Base-by-base conservation (phyloP, 192 early-diverging fungal genomes). In the Coemansia sp. region DNA sequence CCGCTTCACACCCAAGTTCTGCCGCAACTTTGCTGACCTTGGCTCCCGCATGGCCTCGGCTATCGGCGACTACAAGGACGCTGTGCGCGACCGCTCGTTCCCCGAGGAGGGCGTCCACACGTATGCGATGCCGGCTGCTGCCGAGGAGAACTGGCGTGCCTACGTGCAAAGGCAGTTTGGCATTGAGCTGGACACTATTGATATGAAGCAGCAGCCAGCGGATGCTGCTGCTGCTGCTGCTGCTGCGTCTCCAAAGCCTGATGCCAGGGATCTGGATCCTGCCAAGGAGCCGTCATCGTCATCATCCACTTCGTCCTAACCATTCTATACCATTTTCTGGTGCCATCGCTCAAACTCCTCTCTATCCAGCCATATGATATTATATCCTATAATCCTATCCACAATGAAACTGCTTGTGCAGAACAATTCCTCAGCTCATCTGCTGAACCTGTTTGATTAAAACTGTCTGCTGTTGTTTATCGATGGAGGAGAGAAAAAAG, bases 1-100 rank as follows among this genome's bases (percentile, higher is more conserved):
- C 71, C 86, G 90, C 15, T 94, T 98, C 58, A 83, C 89, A 32
- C 95, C 95, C 61, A 94, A 92, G 86, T 99, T 99, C 85, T 94
- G 91, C 72, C 96, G 95, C 70, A 80, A 87, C 9, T 99, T 94
- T 72, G 90, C 88, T 10, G 86, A 90, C 18, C 78, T 99, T 10
- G 91, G 90, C 16, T 79, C 88, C 12, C 79, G 85, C 36, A 94
- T 91, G 71, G 85, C 83, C n/a, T 74, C 84, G 15, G 97, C 93
- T 0, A 48, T 97, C 47, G 76, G 68, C 40, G 73, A 87, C 67
- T 99, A 89, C 75, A 87, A 84, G 46, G 71, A 83, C 8, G 95
- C 94, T 65, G 97, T 99, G 47, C 88, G 90, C 56, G 52, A 72
- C 2, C 65, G 92, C 41, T 40, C 61, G 46, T 99, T 99, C 81